Percentiles rank a stretch among this genome's conserved stretches.
Conservation (phyloP, 2,329 filamentous ascomycete genomes). For the Microdochium paspali region DNA sequence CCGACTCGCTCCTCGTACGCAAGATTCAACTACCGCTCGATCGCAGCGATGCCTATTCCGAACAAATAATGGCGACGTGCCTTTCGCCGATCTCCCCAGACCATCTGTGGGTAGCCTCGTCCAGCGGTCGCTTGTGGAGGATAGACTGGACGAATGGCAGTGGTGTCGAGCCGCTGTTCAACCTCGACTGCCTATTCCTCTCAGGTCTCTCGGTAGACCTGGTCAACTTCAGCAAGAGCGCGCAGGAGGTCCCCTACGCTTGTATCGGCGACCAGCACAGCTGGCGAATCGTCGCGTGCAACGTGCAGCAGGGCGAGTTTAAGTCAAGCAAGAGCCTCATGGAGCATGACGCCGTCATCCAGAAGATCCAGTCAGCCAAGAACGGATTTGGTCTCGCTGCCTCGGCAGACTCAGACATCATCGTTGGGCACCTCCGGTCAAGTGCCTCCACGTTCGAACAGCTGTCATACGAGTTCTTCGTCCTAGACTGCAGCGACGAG, state of each 20-base stretch:
- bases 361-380: slow-evolving; percentile 38
- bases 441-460: no score
- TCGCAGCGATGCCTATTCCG: slow-evolving; percentile 13
- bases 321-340: slow-evolving; percentile 25
- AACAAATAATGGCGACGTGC: slow-evolving; percentile 32
- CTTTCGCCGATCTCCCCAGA: slow-evolving; percentile 32
- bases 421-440: slow-evolving; percentile 45
- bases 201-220: slow-evolving; percentile 34
- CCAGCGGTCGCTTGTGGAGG: slow-evolving; percentile 45
- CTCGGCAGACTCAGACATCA: slow-evolving; percentile 40
- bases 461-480: slow-evolving; percentile 50
- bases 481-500: slow-evolving; percentile 50
- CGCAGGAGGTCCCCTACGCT: slow-evolving; percentile 36
- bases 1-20: slow-evolving; percentile 71
- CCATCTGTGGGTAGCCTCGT: slow-evolving; percentile 50
- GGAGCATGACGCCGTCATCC: slow-evolving; percentile 26
- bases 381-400: slow-evolving; percentile 51
- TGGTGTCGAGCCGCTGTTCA: slow-evolving; percentile 31
- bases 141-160: slow-evolving; percentile 47
- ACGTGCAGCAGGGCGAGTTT: slow-evolving; percentile 18
- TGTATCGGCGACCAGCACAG: slow-evolving; percentile 30
- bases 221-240: slow-evolving; percentile 21
- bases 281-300: slow-evolving; percentile 37
- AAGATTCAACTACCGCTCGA: slow-evolving; percentile 48
- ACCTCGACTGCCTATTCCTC: slow-evolving; percentile 31